Conservation (phyloP, 805 yeast genomes). For the Ogataea saltuana region DNA sequence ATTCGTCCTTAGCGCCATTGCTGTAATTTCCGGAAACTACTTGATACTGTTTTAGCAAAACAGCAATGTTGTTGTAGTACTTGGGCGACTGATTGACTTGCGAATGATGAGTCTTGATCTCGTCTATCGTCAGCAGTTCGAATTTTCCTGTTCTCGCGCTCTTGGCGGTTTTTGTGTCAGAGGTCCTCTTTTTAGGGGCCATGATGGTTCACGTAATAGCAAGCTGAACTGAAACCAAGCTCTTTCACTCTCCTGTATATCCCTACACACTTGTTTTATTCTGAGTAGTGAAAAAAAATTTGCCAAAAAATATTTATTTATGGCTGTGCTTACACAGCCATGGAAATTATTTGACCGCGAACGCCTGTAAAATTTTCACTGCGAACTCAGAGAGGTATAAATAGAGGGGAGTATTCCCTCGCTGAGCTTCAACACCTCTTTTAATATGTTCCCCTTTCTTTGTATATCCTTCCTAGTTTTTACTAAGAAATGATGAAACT, state of each 20-base stretch:
- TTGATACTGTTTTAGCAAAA: conserved; percentile 44
- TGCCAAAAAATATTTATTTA: conserved; percentile 1
- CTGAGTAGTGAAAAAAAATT: neutral
- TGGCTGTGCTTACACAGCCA: conserved; percentile 2
- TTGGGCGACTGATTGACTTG: conserved; percentile 46
- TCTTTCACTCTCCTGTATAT: too few species aligned
- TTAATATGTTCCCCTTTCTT: conserved; percentile 27
- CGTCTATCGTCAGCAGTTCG: conserved; percentile 19
- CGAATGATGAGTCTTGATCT: conserved; percentile 27
- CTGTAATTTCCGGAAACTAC: conserved; percentile 23
- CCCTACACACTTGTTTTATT: too few species aligned
- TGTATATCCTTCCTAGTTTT: conserved; percentile 68
- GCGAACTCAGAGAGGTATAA: too few species aligned
- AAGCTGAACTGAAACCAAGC: too few species aligned
- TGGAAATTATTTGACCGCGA: neutral
- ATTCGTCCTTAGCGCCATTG: conserved; percentile 25
- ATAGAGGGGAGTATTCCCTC: neutral
- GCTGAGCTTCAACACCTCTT: neutral
- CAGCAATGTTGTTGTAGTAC: conserved; percentile 55
- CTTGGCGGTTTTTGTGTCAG: neutral
- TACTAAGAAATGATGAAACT: conserved; percentile 60
- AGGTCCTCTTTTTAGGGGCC: conserved; percentile 2
- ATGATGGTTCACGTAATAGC: too few species aligned
- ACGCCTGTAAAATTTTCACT: conserved; percentile 12
- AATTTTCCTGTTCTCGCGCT: neutral